Percentiles rank a stretch among this genome's conserved stretches.
These are phyloP conservation scores for Cyclostephanos tholiformis DNA, from an alignment of 108 stramenopile species.

Conservation along the genomic window DNA sequence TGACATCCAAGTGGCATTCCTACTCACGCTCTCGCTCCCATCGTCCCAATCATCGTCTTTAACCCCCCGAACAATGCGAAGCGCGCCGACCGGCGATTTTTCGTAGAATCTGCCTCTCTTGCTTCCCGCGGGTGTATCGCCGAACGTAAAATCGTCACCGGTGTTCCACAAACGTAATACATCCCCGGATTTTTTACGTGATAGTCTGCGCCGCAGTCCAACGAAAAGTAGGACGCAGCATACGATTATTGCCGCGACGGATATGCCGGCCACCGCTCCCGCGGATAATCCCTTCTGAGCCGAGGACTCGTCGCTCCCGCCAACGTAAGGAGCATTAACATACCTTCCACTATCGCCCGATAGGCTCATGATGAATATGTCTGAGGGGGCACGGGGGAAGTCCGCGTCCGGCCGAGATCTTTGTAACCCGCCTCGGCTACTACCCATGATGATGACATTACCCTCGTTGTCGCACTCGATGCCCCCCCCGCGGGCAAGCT, in stretches of 20 bases:
- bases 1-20: conserved; percentile 34
- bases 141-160: conserved; percentile 38
- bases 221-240: background rate
- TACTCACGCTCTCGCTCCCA: conserved; percentile 37
- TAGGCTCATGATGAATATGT: conserved; percentile 43
- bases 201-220: conserved; percentile 4
- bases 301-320: too few species aligned
- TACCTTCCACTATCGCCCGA: conserved; percentile 23
- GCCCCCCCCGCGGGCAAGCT: conserved; percentile 47
- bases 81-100: conserved; percentile 1
- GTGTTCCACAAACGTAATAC: conserved; percentile 25
- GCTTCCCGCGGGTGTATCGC: background rate
- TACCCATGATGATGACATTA: conserved; percentile 46
- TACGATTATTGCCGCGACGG: conserved; percentile 11
- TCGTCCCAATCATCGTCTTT: conserved; percentile 32
- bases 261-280: conserved; percentile 29
- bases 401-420: conserved; percentile 25
- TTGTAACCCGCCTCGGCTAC: conserved; percentile 43
- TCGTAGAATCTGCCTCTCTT: background rate
- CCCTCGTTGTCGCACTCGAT: conserved; percentile 39
- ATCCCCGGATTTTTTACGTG: conserved; percentile 4
- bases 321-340: conserved; percentile 35
- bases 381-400: conserved; percentile 24
- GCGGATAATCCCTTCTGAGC: conserved; percentile 2
- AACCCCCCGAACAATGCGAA: conserved; percentile 24